Evolutionary conservation across 1,284 basidiomycete genomes (phyloP).

Genomic region (Pseudozyma pruni): DNA sequence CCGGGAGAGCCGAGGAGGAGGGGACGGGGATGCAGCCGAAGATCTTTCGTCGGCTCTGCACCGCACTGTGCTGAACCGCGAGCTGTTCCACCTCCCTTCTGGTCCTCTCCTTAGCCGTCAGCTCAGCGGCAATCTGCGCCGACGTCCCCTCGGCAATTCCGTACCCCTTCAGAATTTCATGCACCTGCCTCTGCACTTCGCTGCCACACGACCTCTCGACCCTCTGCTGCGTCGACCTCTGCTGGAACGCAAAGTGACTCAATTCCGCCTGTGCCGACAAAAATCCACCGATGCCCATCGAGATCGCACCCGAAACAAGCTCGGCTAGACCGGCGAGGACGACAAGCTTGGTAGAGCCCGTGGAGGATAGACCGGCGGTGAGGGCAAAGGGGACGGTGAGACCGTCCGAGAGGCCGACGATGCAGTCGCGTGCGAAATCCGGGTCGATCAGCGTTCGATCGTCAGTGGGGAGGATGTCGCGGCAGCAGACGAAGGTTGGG

Average conservation of each 20-base stretch:
- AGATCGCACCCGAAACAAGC: conserved; percentile 71
- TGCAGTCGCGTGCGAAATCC: conserved; percentile 80
- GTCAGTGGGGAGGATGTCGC: conserved; percentile 80
- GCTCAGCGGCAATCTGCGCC: conserved; percentile 76
- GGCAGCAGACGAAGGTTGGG: conserved; percentile 74
- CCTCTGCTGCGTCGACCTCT: conserved; percentile 72
- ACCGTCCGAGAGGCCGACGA: conserved; percentile 96
- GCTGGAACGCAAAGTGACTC: conserved; percentile 73
- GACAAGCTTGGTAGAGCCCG: conserved; percentile 87
- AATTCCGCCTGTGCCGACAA: conserved; percentile 95
- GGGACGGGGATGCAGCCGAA: conserved; percentile 42
- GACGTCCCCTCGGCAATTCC: conserved; percentile 87
- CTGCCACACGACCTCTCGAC: conserved; percentile 87
- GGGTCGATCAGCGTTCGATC: conserved; percentile 81
- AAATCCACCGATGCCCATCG: conserved; percentile 97
- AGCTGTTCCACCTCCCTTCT: conserved; percentile 12
- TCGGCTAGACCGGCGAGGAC: conserved; percentile 91
- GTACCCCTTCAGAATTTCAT: conserved; percentile 84
- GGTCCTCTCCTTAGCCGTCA: conserved; percentile 30
- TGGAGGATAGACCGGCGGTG: conserved; percentile 83
- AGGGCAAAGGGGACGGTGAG: conserved; percentile 75
- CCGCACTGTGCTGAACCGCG: background rate
- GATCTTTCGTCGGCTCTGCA: conserved; percentile 21
- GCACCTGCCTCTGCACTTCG: conserved; percentile 94
- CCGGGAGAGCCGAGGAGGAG: conserved; percentile 5